phyloP scores from a whole-genome alignment of 352 stramenopile genomes.

The Pythium sp. region DNA sequence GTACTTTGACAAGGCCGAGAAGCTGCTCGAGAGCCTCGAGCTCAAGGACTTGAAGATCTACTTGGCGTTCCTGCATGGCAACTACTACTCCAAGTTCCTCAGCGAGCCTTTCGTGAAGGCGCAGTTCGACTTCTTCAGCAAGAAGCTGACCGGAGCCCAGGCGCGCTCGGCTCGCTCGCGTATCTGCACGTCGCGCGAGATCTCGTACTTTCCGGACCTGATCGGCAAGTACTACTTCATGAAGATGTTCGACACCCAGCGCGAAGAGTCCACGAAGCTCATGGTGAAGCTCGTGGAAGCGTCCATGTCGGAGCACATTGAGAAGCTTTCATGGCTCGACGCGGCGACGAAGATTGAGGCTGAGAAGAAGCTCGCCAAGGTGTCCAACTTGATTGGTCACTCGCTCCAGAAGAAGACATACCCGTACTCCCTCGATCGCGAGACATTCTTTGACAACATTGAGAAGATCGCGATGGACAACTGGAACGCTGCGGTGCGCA shows the following conservation, averaged over 20 bases:
- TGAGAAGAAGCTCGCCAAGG: too few species aligned
- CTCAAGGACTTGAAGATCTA: conserved; percentile 20
- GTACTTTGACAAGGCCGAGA: conserved; percentile 52
- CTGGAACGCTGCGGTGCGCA: conserved; percentile 23
- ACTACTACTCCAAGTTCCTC: conserved; percentile 32
- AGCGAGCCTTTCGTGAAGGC: conserved; percentile 71
- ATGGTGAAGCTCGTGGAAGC: conserved; percentile 84
- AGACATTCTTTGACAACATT: conserved; percentile 69
- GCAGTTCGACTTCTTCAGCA: conserved; percentile 86
- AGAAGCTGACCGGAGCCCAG: conserved; percentile 59
- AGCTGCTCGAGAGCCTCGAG: conserved; percentile 28
- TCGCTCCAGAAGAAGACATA: too few species aligned
- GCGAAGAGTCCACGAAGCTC: conserved; percentile 57
- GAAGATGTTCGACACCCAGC: conserved; percentile 67
- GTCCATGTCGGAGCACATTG: conserved; percentile 73
- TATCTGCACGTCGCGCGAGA: not conserved
- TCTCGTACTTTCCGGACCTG: conserved; percentile 35
- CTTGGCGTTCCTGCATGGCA: conserved; percentile 41
- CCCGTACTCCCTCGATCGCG: not conserved
- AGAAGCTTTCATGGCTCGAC: conserved; percentile 89
- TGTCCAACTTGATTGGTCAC: too few species aligned
- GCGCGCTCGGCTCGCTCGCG: conserved; percentile 23
- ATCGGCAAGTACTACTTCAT: conserved; percentile 79
- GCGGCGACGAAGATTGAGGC: conserved; percentile 18
- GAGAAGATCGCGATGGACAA: conserved; percentile 30